Evolutionary conservation across 768 basidiomycete species (phyloP).

Genomic region (Hirschioporus abietinus): DNA sequence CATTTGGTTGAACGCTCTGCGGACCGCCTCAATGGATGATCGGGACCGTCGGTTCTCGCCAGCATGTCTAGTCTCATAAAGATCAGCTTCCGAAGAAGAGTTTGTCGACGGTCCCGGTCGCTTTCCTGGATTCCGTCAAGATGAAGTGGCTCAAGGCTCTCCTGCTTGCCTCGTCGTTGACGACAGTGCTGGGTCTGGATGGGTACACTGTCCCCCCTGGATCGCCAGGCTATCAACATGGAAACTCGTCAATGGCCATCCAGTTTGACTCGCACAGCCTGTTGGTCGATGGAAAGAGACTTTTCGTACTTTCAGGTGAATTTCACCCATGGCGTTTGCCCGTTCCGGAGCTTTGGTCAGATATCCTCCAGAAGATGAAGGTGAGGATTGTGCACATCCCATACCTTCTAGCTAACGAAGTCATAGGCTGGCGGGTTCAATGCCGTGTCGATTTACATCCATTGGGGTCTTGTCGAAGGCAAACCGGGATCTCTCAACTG

Average conservation of each 20-base stretch:
- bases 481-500: slow-evolving; percentile 16
- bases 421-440: slow-evolving; percentile 21
- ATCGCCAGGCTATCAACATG: slow-evolving; percentile 22
- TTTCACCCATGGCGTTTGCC: slow-evolving; percentile 22
- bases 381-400: slow-evolving; percentile 6
- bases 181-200: background rate
- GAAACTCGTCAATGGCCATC: slow-evolving; percentile 20
- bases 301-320: slow-evolving; percentile 20
- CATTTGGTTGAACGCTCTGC: background rate
- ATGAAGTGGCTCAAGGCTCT: slow-evolving; percentile 4
- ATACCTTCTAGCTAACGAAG: background rate
- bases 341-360: slow-evolving; percentile 16
- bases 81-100: background rate
- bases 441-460: slow-evolving; percentile 18
- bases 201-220: slow-evolving; percentile 17
- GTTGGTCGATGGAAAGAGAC: slow-evolving; percentile 18
- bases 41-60: background rate
- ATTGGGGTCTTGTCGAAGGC: slow-evolving; percentile 18
- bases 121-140: background rate
- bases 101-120: background rate
- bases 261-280: slow-evolving; percentile 20
- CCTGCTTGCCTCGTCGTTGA: background rate
- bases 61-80: background rate
- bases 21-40: background rate
- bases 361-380: slow-evolving; percentile 22